Base-by-base conservation (phyloP, 768 basidiomycete genomes). In the Russula lepida region DNA sequence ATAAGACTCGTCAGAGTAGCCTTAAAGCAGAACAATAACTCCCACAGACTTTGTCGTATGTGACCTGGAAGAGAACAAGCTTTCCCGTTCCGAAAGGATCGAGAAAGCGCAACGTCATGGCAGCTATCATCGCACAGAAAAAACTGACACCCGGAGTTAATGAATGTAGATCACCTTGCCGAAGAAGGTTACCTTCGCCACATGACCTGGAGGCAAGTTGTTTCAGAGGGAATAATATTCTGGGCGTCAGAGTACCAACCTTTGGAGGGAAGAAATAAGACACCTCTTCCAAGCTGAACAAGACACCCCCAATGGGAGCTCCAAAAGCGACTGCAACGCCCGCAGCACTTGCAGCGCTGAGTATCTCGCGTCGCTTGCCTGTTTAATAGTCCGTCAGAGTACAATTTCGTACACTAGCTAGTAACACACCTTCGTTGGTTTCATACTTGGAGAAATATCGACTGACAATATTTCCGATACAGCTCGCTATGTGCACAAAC, bases 261-360 rank as follows among this genome's bases (percentile, higher is more conserved):
- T 97, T 97, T 0, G 95, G 88, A 13, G 95, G 97, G 72, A 98
- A 98, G 74, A 91, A 98, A 71, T 95, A 95, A 4, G 89, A 91
- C 6, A 95, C 94, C 72, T 98, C 95, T 73, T 98, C 95, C 66
- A 98, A 74, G 65, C 92, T 92, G 72, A 95, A 95, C 54, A 95
- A 71, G 1, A 91, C 92, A 13, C 93, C 92, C 25, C 92, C 95
- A 49, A 99, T 91, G 0, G 97, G 97, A 0, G 95, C 95, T 49
- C 95, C 95, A 69, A 98, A 98, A 0, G 95, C 92, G 27, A 98
- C 95, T 6, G 95, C 91, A 12, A 99, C 97, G 30, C 97, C 97
- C 25, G 97, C 97, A 6, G 95, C 97, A 71, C 93, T 92, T 30
- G 95, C 94, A 12, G 97, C 97, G 63, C 91, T 94, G 39, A 99